Evolutionary conservation across 768 basidiomycete species (phyloP), one percentile per base, ranked within the genome.

Genomic region (Mycena venus): DNA sequence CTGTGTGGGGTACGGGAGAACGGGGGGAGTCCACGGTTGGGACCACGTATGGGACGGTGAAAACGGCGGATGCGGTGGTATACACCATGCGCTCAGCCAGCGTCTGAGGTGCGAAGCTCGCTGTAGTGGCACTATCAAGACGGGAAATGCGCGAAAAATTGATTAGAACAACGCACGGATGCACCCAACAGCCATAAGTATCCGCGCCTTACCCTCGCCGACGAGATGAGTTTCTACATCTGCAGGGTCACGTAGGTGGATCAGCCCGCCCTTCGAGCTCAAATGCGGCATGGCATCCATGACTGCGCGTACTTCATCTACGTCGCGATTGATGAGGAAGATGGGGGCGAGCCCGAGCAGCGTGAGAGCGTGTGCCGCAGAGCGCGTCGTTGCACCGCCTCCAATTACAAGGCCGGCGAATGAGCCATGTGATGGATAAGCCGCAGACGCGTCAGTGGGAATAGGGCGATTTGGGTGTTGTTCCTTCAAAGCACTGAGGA

Each of bases 271-370:
- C 53, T 49, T 69, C 10, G 66, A 63, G n/a, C 67, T 67, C 32
- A 83, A 44, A 51, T 82, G 78, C 7, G 80, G 76, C 62, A 82
- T 75, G 3, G 80, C 77, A 27, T 70, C 66, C 70, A 80, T 80
- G 21, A 85, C 83, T 2, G 73, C 79, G 12, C 74, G 62, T 25
- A 85, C 80, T 73, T 85, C 84, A 7, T 78, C 77, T 8, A 64
- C 73, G 65, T 84, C 84, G 23, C 85, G 80, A 68, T 84, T 82
- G 58, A 80, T 74, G 65, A 81, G 75, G 66, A 80, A 83, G 23
- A 78, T 80, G 85, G 91, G 90, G 89, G 47, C 88, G 88, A 88
- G 92, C 87, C 68, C 94, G 89, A 84, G 91, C 84, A 73, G 84
- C 81, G 23, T 83, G 80, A 77, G 84, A 83, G 79, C 89, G 83